Percentiles rank a stretch among this genome's conserved stretches.
Evolutionary conservation across 2,329 filamentous ascomycete species (phyloP).

Genomic region (Paraphaeosphaeria sporulosa): DNA sequence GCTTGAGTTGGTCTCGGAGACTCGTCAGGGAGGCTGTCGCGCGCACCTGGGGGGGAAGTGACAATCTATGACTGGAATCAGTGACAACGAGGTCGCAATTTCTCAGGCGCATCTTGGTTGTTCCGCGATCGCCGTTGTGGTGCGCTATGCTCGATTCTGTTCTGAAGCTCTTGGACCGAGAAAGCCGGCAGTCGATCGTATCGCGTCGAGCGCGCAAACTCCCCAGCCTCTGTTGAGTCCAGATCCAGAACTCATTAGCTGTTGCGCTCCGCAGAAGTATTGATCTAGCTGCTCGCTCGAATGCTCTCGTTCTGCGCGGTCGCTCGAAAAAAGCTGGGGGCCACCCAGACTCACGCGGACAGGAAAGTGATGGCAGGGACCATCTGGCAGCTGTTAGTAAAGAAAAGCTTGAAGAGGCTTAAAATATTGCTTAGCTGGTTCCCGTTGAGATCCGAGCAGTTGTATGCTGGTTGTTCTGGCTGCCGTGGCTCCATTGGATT

Average conservation of each 20-base stretch:
- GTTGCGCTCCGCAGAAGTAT: too few relatives aligned
- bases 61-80: constrained; percentile 5
- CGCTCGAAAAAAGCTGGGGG: too few relatives aligned
- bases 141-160: background rate
- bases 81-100: constrained; percentile 3
- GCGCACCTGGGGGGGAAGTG: background rate
- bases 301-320: too few relatives aligned
- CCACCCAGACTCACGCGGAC: too few relatives aligned
- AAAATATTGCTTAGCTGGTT: background rate
- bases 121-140: background rate
- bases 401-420: background rate
- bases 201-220: background rate
- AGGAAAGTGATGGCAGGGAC: too few relatives aligned
- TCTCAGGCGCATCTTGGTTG: background rate
- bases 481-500: background rate
- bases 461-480: background rate
- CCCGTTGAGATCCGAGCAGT: background rate
- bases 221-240: background rate
- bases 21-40: background rate
- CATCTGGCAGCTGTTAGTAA: background rate
- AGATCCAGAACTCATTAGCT: too few relatives aligned
- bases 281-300: too few relatives aligned
- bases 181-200: background rate
- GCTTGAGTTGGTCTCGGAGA: background rate
- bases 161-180: background rate